Conservation (phyloP, 805 yeast genomes). For the Zygoascus ofunaensis region DNA sequence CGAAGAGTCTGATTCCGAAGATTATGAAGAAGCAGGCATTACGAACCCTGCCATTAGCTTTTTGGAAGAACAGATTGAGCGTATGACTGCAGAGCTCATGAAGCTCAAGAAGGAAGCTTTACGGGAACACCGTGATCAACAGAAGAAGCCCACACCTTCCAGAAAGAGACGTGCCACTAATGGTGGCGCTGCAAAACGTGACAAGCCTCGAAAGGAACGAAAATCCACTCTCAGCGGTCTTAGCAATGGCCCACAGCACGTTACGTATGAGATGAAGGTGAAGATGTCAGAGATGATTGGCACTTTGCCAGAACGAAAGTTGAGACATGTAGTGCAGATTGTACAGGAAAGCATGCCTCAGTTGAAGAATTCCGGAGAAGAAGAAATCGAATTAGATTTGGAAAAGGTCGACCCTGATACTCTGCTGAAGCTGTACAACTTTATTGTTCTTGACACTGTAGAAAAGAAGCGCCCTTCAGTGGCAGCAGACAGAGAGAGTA, state of each 20-base stretch:
- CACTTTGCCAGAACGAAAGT: slow-evolving; percentile 63
- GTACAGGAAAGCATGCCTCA: slow-evolving; percentile 71
- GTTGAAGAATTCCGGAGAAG: slow-evolving; percentile 51
- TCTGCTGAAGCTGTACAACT: slow-evolving; percentile 71
- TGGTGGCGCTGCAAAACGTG: slow-evolving; percentile 5
- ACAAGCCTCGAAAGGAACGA: slow-evolving; percentile 14
- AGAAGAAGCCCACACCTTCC: slow-evolving; percentile 49
- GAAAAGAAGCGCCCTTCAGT: slow-evolving; percentile 25
- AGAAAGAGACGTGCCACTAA: slow-evolving; percentile 20
- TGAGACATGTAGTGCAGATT: slow-evolving; percentile 74
- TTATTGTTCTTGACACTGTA: slow-evolving; percentile 41
- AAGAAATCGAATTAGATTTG: slow-evolving; percentile 94
- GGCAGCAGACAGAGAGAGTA: slow-evolving; percentile 18
- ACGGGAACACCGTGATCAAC: slow-evolving; percentile 24
- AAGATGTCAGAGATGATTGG: slow-evolving; percentile 82
- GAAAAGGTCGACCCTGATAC: slow-evolving; percentile 83
- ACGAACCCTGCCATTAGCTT: slow-evolving; percentile 86
- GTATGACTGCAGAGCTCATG: slow-evolving; percentile 79
- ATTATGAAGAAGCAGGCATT: slow-evolving; percentile 41
- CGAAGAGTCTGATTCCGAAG: slow-evolving; percentile 31
- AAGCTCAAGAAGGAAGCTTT: slow-evolving; percentile 56
- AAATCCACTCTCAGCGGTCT: slow-evolving; percentile 11
- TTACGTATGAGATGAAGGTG: slow-evolving; percentile 94
- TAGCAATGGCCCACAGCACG: slow-evolving; percentile 29
- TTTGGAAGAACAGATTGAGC: slow-evolving; percentile 73